Conservation (phyloP, 2,329 filamentous ascomycete genomes). For the Aspergillus neotritici region DNA sequence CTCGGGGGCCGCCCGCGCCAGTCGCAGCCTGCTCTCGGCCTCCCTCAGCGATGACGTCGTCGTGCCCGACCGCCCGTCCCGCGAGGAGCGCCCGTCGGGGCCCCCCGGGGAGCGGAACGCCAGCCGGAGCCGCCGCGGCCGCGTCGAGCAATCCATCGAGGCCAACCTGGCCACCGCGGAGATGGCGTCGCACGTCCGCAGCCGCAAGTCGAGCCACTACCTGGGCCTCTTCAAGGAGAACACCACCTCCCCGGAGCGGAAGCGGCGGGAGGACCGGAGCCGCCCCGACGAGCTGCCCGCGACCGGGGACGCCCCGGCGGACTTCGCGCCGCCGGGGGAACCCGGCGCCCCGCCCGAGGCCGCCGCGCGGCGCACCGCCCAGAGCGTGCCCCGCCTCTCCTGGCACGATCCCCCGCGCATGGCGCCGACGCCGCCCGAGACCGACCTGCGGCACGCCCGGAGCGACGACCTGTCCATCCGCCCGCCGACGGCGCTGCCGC, state of each 20-base stretch:
- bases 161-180: slow-evolving; percentile 57
- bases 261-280: slow-evolving; percentile 44
- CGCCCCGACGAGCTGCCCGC: slow-evolving; percentile 25
- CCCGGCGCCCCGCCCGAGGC: slow-evolving; percentile 8
- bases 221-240: slow-evolving; percentile 61
- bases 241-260: slow-evolving; percentile 49
- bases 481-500: slow-evolving; percentile 38
- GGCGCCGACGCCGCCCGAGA: slow-evolving; percentile 6
- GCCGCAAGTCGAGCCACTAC: slow-evolving; percentile 61
- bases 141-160: slow-evolving; percentile 59
- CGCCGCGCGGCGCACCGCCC: slow-evolving; percentile 17
- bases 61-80: slow-evolving; percentile 8
- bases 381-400: slow-evolving; percentile 25
- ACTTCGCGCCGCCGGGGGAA: slow-evolving; percentile 11
- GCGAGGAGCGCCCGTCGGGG: slow-evolving; percentile 17
- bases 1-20: slow-evolving; percentile 17
- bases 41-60: slow-evolving; percentile 23
- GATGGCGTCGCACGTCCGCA: slow-evolving; percentile 50
- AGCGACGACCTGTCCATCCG: slow-evolving; percentile 21
- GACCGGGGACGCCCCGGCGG: slow-evolving; percentile 3
- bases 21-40: slow-evolving; percentile 24
- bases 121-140: slow-evolving; percentile 40
- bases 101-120: slow-evolving; percentile 33
- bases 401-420: slow-evolving; percentile 21
- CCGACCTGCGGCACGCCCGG: slow-evolving; percentile 8